These are phyloP conservation scores for Auricularia cornea DNA, from an alignment of 768 basidiomycete species.

Conservation along the genomic window DNA sequence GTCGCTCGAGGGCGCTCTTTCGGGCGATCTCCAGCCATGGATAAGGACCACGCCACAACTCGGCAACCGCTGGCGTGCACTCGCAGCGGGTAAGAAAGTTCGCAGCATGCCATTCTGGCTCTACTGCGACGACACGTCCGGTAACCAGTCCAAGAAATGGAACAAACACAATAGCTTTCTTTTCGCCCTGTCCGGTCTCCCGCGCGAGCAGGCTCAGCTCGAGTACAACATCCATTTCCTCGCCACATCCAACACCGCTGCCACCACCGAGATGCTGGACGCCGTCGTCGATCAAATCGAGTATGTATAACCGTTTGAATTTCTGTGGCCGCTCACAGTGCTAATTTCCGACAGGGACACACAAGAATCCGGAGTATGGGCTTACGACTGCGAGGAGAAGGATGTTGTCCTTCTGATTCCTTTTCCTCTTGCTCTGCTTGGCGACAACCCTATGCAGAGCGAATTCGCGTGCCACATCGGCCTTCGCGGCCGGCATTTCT, in stretches of 20 bases:
- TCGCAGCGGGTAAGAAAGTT: constrained; percentile 7
- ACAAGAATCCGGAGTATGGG: constrained; percentile 16
- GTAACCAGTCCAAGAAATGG: constrained; percentile 22
- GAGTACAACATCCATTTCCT: constrained; percentile 17
- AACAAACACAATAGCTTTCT: constrained; percentile 22
- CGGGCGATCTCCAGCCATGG: neutral
- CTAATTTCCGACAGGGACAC: constrained; percentile 14
- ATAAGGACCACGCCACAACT: constrained; percentile 2
- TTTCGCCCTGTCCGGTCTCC: constrained; percentile 18
- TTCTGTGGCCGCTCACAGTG: neutral
- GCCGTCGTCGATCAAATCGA: constrained; percentile 12
- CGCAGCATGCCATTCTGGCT: constrained; percentile 12
- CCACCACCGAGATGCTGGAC: constrained; percentile 19
- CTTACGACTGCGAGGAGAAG: constrained; percentile 11
- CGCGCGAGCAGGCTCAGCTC: neutral
- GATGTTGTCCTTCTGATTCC: constrained; percentile 26
- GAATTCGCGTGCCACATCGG: constrained; percentile 17
- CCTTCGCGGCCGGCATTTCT: constrained; percentile 11
- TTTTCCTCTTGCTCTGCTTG: constrained; percentile 20
- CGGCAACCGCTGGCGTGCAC: constrained; percentile 8
- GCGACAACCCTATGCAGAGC: constrained; percentile 7
- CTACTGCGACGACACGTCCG: constrained; percentile 23
- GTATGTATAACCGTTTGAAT: constrained; percentile 5
- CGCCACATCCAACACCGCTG: constrained; percentile 16
- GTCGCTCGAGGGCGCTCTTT: too few species aligned